Percentiles rank a stretch among this genome's conserved stretches.
Evolutionary conservation across 2,329 filamentous ascomycete genomes (phyloP).

Genomic region (Dothidotthia symphoricarpi): DNA sequence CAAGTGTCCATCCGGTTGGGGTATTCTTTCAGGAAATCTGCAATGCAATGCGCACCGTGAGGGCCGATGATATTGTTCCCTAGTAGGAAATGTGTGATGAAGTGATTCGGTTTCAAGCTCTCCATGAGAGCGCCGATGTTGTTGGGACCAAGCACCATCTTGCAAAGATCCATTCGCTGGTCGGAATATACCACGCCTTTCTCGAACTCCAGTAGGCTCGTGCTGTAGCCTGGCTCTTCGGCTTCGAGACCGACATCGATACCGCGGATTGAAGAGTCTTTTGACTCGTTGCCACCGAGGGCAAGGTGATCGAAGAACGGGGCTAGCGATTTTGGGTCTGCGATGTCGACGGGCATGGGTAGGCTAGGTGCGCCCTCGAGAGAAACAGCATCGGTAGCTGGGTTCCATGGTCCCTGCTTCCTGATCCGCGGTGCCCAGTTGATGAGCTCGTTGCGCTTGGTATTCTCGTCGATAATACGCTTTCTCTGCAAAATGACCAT

Average conservation of each 20-base stretch:
- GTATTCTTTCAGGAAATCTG: constrained; percentile 46
- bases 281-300: constrained; percentile 24
- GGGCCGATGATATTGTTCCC: constrained; percentile 58
- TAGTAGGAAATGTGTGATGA: constrained; percentile 54
- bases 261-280: constrained; percentile 9
- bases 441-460: constrained; percentile 15
- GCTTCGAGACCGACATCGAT: constrained; percentile 19
- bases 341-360: constrained; percentile 42
- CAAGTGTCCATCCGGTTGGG: constrained; percentile 55
- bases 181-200: constrained; percentile 52
- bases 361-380: constrained; percentile 31
- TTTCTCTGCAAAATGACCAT: constrained; percentile 22
- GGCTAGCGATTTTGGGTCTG: constrained; percentile 30
- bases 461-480: constrained; percentile 15
- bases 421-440: constrained; percentile 30
- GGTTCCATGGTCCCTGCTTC: constrained; percentile 40
- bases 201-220: constrained; percentile 39
- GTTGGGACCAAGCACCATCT: constrained; percentile 55
- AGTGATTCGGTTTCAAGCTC: constrained; percentile 49
- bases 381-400: constrained; percentile 28
- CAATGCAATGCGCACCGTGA: constrained; percentile 46
- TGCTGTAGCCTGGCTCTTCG: constrained; percentile 37
- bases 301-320: constrained; percentile 42
- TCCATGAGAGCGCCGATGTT: constrained; percentile 54
- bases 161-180: constrained; percentile 56